phyloP scores from a whole-genome alignment of 768 basidiomycete species.

The Brasilioporus rufonigricans region DNA sequence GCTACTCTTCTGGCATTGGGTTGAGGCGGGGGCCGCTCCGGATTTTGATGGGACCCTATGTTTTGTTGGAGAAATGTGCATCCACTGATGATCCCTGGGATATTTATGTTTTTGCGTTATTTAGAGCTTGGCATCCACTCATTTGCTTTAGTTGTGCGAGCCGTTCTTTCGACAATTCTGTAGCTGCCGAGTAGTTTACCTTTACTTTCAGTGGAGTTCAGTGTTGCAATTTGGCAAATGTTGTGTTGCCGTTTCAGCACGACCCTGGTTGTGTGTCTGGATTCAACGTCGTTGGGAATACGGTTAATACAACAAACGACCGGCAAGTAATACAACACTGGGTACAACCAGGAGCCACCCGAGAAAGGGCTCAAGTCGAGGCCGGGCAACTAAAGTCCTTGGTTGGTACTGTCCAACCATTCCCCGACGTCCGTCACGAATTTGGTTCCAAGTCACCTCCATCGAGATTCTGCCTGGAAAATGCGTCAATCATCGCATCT shows the following conservation, averaged over 20 bases:
- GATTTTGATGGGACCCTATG: background rate
- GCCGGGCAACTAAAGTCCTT: constrained; percentile 12
- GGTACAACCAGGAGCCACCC: constrained; percentile 7
- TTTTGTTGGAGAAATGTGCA: background rate
- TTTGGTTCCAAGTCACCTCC: constrained; percentile 25
- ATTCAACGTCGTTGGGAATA: constrained; percentile 9
- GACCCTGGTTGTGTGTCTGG: constrained; percentile 7
- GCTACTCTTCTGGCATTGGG: background rate
- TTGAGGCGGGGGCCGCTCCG: background rate
- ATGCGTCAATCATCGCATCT: constrained; percentile 78
- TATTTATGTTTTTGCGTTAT: constrained; percentile 8
- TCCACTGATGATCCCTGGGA: constrained; percentile 1
- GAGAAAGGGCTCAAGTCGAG: constrained; percentile 3
- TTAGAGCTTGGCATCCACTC: background rate
- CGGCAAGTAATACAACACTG: constrained; percentile 25
- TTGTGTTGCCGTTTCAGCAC: constrained; percentile 7
- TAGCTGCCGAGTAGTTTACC: background rate
- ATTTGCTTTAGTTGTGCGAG: background rate
- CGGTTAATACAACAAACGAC: constrained; percentile 18
- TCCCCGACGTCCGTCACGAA: constrained; percentile 18
- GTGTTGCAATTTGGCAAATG: background rate
- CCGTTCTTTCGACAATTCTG: background rate
- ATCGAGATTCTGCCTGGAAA: constrained; percentile 52
- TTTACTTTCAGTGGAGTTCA: background rate
- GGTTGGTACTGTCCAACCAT: constrained; percentile 9